Percentiles rank a stretch among this genome's conserved stretches.
phyloP scores from a whole-genome alignment of 352 stramenopile genomes.

The Globisporangium sylvaticum region DNA sequence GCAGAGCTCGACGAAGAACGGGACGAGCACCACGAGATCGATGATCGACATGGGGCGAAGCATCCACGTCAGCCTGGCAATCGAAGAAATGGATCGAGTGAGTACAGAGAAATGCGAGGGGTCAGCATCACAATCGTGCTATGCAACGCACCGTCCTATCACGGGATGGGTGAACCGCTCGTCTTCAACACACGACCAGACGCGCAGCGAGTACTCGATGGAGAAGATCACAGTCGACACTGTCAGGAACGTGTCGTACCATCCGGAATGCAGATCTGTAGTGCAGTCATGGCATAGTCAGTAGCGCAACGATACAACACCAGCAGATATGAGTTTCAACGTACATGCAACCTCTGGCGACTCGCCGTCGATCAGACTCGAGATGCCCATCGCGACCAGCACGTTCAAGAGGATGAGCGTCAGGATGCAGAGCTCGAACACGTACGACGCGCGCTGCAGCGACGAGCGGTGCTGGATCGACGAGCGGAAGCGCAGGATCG shows the following conservation, averaged over 20 bases:
- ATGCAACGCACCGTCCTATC: conserved; percentile 37
- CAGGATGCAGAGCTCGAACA: conserved; percentile 60
- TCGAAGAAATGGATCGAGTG: not conserved
- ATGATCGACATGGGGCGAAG: conserved; percentile 75
- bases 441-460: conserved; percentile 66
- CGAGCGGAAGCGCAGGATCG: conserved; percentile 68
- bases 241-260: conserved; percentile 80
- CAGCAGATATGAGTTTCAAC: not conserved
- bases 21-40: conserved; percentile 67
- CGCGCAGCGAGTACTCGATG: conserved; percentile 62
- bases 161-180: conserved; percentile 50
- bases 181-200: conserved; percentile 85
- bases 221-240: conserved; percentile 72
- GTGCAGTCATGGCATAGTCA: not conserved
- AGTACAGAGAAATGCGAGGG: not conserved
- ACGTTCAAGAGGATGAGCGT: conserved; percentile 79
- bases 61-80: conserved; percentile 70
- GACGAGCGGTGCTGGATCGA: conserved; percentile 51
- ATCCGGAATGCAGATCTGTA: conserved; percentile 40
- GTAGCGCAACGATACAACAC: not conserved
- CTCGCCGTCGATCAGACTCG: conserved; percentile 22
- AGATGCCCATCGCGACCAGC: conserved; percentile 67
- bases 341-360: conserved; percentile 11
- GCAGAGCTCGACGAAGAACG: conserved; percentile 81
- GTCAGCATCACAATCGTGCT: not conserved